Evolutionary conservation across 2,329 filamentous ascomycete species (phyloP), one percentile per base, ranked within the genome.

Genomic region (Aureobasidium sp.): DNA sequence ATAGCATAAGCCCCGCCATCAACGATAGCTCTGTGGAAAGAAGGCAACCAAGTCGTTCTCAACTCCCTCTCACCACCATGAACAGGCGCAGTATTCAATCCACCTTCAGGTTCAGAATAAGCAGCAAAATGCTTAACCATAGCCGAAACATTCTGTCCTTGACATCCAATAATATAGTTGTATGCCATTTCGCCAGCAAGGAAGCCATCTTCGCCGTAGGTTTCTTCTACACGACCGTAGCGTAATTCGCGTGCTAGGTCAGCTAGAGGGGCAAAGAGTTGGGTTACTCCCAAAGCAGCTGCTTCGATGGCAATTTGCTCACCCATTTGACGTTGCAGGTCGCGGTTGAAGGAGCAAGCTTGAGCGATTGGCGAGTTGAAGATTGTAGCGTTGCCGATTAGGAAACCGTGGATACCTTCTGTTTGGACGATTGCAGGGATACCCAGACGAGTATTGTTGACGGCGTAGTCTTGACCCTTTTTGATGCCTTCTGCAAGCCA

Each of bases 91-190:
- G 84, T 86, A 70, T 91, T 91, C 45, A 91, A 72, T 2, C 88
- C 88, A 70, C 90, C 87, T 67, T 91, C 88, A 0, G 87, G 87
- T 1, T 78, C 77, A 50, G 81, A 87, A 68, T 85, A 90, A 1
- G 82, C 88, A 13, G 85, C 85, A 70, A 87, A 91, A 70, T 91
- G 88, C 75, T 91, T 91, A 50, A 91, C 85, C 72, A 84, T 90
- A 16, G 88, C 83, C 29, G 83, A 85, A 5, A 90, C 87, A 47
- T 85, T 85, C 37, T 79, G 77, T 13, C 79, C 79, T 70, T 91
- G 86, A 1, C 90, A 73, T 29, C 87, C 84, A 55, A 75, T 77
- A 36, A 85, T 77, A 61, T 82, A 85, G 39, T 79, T 75, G 68
- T 88, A 84, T 1, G 81, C 85, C 63, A 89, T 81, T 68, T 91